These are phyloP conservation scores for Fusarium protoensiforme DNA, from an alignment of 2,329 filamentous ascomycete species.

Conservation along the genomic window DNA sequence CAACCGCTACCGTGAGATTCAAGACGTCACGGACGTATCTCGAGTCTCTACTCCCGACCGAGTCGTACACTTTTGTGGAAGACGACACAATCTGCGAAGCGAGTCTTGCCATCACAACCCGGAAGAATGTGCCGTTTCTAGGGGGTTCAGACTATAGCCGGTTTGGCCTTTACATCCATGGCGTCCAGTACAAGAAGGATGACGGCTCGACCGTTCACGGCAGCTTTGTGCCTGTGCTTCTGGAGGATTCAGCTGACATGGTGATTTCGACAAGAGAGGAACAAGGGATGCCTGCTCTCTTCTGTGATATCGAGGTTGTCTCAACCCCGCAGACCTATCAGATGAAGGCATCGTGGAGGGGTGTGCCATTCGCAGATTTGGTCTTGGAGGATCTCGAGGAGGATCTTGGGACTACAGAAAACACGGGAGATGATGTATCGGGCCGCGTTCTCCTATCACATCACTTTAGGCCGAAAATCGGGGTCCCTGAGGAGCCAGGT, in stretches of 20 bases:
- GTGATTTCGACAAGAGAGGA: conserved; percentile 70
- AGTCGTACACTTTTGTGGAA: conserved; percentile 61
- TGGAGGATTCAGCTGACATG: conserved; percentile 60
- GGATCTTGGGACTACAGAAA: not conserved
- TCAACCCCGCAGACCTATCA: conserved; percentile 7
- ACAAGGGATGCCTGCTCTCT: conserved; percentile 70
- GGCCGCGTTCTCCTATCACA: not conserved
- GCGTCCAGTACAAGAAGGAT: conserved; percentile 65
- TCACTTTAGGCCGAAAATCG: conserved; percentile 14
- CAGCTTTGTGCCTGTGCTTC: conserved; percentile 63
- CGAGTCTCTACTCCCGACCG: conserved; percentile 52
- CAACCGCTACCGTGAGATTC: conserved; percentile 61
- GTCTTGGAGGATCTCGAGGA: conserved; percentile 5
- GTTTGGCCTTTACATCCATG: conserved; percentile 71
- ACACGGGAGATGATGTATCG: not conserved
- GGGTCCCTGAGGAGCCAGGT: conserved; percentile 4
- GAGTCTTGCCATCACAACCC: conserved; percentile 56
- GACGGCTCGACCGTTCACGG: conserved; percentile 60
- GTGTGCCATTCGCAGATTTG: conserved; percentile 18
- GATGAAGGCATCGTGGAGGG: conserved; percentile 21
- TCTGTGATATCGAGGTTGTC: conserved; percentile 58
- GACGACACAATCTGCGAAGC: conserved; percentile 58
- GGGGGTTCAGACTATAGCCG: conserved; percentile 68
- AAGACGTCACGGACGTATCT: conserved; percentile 61
- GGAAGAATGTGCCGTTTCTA: conserved; percentile 68